phyloP scores from a whole-genome alignment of 495 filamentous ascomycete genomes.

The Chaetomidium leptoderma region DNA sequence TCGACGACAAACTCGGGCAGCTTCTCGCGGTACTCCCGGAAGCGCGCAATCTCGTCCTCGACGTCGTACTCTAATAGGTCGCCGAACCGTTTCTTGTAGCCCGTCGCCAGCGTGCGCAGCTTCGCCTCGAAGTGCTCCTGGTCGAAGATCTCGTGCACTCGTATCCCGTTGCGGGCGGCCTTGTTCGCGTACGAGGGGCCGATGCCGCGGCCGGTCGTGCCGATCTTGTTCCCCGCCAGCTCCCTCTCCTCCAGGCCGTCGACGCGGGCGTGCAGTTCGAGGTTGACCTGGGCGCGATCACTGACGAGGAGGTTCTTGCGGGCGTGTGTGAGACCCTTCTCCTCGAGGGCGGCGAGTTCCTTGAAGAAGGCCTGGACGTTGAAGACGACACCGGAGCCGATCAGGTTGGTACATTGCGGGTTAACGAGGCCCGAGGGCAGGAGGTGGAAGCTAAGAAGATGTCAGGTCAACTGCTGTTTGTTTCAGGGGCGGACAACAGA shows the following conservation, averaged over 20 bases:
- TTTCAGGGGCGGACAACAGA: background rate
- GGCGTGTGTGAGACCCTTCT: slow-evolving; percentile 64
- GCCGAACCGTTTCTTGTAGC: slow-evolving; percentile 71
- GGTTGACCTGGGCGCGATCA: slow-evolving; percentile 76
- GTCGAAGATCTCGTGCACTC: slow-evolving; percentile 72
- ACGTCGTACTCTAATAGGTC: slow-evolving; percentile 69
- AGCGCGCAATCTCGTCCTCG: slow-evolving; percentile 69
- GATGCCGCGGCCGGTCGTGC: slow-evolving; percentile 61
- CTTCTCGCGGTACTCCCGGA: slow-evolving; percentile 60
- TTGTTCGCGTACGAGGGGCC: slow-evolving; percentile 82
- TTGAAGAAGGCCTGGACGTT: slow-evolving; percentile 77
- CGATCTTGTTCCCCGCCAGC: slow-evolving; percentile 56
- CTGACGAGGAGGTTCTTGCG: slow-evolving; percentile 69
- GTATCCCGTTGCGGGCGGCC: slow-evolving; percentile 67
- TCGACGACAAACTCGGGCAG: slow-evolving; percentile 70
- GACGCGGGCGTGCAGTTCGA: slow-evolving; percentile 76
- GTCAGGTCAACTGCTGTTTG: background rate
- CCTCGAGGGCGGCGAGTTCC: slow-evolving; percentile 67
- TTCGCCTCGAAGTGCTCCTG: slow-evolving; percentile 64
- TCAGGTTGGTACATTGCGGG: slow-evolving; percentile 71
- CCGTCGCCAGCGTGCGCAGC: slow-evolving; percentile 58
- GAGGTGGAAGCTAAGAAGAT: slow-evolving; percentile 54
- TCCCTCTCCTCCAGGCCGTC: slow-evolving; percentile 79
- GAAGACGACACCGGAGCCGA: slow-evolving; percentile 80
- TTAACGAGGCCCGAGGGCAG: slow-evolving; percentile 68